Base-by-base conservation (phyloP, 2,329 filamentous ascomycete species). In the Pseudogymnoascus sp. region DNA sequence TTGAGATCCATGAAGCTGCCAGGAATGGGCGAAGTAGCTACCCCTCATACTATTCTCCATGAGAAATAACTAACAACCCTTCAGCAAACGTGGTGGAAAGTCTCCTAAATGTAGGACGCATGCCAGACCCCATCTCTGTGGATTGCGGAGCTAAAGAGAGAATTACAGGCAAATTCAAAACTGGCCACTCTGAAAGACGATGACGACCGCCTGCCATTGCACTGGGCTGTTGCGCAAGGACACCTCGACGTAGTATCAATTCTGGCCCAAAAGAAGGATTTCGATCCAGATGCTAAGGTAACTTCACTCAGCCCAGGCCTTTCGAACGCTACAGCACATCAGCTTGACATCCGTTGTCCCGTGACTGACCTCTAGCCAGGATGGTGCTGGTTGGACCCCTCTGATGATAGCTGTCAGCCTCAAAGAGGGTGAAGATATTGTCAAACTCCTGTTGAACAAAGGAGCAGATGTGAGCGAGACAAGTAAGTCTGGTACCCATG, bases 201-300 rank as follows among this genome's bases (percentile, higher is more conserved):
- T 59, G 95, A 99, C 74, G 91, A 91, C 14, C 90, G 95, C 50
- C 84, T 96, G 38, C 88, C 95, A 2, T 86, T 97, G 64, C 95
- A 99, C 80, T 99, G 95, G 95, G 93, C 95, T 0, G 85, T 87
- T 1, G 95, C 93, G 21, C 89, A 90, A 75, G 96, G 95, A 73
- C 88, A 86, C 68, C 77, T 88, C 5, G 83, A 87, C 23, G 91
- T 97, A 64, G 86, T 90, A 16, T 81, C 89, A 60, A 74, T 93
- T 18, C 80, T 97, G 3, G 82, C 89, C 1, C 82, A 89, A 63
- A 80, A 81, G 66, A 87, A 87, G 70, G 81, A 81, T 64, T 96
- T 97, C 72, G 91, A 97, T 73, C 84, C 90, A 0, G 93, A 97
- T 75, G 87, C 88, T 16, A 85, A 91, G 77, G 89, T 91, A 73